Percentiles rank a stretch among this genome's conserved stretches.
Conservation (phyloP, 2,329 filamentous ascomycete species). For the Cytospora piceae region DNA sequence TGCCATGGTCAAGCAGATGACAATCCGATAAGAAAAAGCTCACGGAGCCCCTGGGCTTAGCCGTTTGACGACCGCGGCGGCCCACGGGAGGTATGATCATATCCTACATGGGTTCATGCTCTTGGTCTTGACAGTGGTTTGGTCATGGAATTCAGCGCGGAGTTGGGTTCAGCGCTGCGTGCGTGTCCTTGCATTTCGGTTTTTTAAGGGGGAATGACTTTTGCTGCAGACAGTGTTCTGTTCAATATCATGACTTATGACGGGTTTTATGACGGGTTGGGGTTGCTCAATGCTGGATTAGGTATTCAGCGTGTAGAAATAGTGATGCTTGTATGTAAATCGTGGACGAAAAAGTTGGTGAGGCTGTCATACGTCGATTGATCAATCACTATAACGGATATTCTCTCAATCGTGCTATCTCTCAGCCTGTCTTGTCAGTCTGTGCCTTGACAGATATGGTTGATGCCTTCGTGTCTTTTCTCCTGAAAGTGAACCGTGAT, state of each 20-base stretch:
- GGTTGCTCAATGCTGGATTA: constrained; percentile 13
- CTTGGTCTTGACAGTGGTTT: constrained; percentile 39
- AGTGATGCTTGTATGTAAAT: constrained; percentile 16
- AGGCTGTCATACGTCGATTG: constrained; percentile 9
- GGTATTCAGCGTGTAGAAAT: constrained; percentile 24
- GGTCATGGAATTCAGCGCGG: constrained; percentile 51
- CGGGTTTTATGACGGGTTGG: constrained; percentile 13
- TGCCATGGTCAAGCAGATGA: constrained; percentile 93
- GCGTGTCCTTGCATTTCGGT: constrained; percentile 34
- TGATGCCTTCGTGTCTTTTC: neutral
- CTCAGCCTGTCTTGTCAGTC: neutral
- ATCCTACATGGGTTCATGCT: constrained; percentile 46
- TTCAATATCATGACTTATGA: constrained; percentile 34
- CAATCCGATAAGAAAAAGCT: constrained; percentile 67
- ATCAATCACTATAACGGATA: too few species aligned
- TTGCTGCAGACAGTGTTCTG: constrained; percentile 41
- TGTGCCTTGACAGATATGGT: neutral
- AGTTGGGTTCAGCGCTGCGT: constrained; percentile 49
- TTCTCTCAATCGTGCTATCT: too few species aligned
- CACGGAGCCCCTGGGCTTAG: neutral
- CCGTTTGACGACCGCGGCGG: constrained; percentile 33
- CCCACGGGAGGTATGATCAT: constrained; percentile 52
- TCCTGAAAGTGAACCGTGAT: neutral
- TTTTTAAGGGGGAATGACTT: constrained; percentile 15
- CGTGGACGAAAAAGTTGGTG: neutral